Conservation (phyloP, 768 basidiomycete species). For the Termitomyces eurrhizus region DNA sequence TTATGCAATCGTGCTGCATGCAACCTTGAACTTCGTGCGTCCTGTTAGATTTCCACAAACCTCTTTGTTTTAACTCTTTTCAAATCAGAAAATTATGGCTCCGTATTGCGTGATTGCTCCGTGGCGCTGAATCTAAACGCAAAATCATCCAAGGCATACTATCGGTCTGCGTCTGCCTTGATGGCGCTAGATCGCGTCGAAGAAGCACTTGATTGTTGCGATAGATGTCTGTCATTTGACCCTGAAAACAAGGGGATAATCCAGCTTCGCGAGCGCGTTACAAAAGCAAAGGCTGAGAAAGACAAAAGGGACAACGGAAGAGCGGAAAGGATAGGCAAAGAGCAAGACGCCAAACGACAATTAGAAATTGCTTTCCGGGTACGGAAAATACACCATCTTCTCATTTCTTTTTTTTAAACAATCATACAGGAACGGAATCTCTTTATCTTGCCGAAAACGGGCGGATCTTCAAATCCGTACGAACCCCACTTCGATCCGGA, state of each 20-base stretch:
- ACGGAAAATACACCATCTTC: slow-evolving; percentile 19
- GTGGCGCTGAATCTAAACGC: slow-evolving; percentile 60
- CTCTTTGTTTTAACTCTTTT: neutral
- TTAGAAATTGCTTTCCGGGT: slow-evolving; percentile 66
- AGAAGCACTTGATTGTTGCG: slow-evolving; percentile 83
- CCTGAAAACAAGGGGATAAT: slow-evolving; percentile 51
- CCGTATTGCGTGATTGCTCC: slow-evolving; percentile 83
- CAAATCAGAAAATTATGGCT: slow-evolving; percentile 77
- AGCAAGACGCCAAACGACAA: slow-evolving; percentile 47
- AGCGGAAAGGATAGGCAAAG: slow-evolving; percentile 43
- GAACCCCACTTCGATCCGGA: slow-evolving; percentile 64
- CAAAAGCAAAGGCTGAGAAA: slow-evolving; percentile 42
- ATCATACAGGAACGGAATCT: slow-evolving; percentile 69
- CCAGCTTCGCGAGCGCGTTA: slow-evolving; percentile 42
- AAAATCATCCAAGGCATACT: slow-evolving; percentile 77
- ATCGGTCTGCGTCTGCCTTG: slow-evolving; percentile 79
- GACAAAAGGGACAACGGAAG: slow-evolving; percentile 49
- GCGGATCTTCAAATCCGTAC: slow-evolving; percentile 52
- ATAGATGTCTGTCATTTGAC: slow-evolving; percentile 61
- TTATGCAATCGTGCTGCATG: slow-evolving; percentile 91
- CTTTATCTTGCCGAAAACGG: slow-evolving; percentile 48
- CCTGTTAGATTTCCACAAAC: neutral
- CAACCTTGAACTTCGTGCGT: slow-evolving; percentile 81
- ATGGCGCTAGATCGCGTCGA: slow-evolving; percentile 67
- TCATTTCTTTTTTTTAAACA: slow-evolving; percentile 3